Conservation (phyloP, 306 rosid species). For the Pyrus bretschneideri region DNA sequence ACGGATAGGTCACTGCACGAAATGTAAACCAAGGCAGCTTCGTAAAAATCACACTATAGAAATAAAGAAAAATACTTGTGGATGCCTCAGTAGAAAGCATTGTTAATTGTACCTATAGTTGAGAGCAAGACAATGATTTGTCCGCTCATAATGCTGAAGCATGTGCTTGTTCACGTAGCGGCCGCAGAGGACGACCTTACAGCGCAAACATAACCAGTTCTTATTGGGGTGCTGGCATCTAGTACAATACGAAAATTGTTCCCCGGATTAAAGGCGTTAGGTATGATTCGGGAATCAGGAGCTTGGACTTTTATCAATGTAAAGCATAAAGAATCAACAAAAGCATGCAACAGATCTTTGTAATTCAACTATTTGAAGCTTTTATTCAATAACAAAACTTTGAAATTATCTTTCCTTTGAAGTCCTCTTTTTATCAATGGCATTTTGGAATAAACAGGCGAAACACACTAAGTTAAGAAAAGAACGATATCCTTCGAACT, state of each 20-base stretch:
- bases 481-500: no score
- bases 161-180: conserved; percentile 86
- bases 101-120: conserved; percentile 41
- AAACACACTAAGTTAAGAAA: no score
- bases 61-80: not conserved
- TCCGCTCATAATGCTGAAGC: conserved; percentile 49
- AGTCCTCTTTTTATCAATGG: not conserved
- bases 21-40: not conserved
- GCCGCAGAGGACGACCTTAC: conserved; percentile 72
- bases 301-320: not conserved
- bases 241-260: not conserved
- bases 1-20: conserved; percentile 60
- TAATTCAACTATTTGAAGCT: not conserved
- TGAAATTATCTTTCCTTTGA: not conserved
- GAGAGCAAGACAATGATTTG: conserved; percentile 58
- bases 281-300: not conserved
- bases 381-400: not conserved
- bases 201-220: conserved; percentile 77
- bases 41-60: not conserved
- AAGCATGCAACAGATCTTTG: not conserved
- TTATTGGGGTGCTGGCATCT: conserved; percentile 70
- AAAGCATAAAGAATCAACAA: not conserved
- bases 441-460: not conserved
- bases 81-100: no score
- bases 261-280: not conserved